A percentile compares a stretch with the other conserved stretches of the same genome.
These are phyloP conservation scores for Lentinula sp. DNA, from an alignment of 768 basidiomycete species.

Conservation along the genomic window DNA sequence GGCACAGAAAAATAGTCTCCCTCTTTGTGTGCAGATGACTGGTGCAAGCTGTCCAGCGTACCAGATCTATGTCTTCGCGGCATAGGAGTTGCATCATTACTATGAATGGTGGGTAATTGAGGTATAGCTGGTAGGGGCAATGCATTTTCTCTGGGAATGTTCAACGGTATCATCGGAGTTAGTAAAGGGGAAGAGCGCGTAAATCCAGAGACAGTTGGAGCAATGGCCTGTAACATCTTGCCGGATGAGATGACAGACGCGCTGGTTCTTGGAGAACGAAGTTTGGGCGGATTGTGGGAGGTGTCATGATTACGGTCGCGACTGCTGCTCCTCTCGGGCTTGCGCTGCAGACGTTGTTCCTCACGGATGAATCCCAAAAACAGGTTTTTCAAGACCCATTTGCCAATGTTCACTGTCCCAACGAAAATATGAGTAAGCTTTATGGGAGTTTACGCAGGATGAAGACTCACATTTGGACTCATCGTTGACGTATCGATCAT, in stretches of 20 bases:
- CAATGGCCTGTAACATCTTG: constrained; percentile 58
- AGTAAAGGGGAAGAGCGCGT: constrained; percentile 49
- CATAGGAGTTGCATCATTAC: constrained; percentile 22
- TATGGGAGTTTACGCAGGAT: not conserved
- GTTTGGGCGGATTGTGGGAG: constrained; percentile 16
- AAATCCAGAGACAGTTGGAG: constrained; percentile 40
- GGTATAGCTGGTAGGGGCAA: constrained; percentile 30
- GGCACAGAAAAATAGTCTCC: constrained; percentile 53
- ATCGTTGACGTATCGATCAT: constrained; percentile 59
- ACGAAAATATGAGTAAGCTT: constrained; percentile 8
- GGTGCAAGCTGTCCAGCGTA: constrained; percentile 31
- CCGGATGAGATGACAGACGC: constrained; percentile 56
- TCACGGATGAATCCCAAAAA: constrained; percentile 76
- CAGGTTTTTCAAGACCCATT: constrained; percentile 84
- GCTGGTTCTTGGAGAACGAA: constrained; percentile 12
- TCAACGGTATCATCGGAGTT: constrained; percentile 52
- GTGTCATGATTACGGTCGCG: constrained; percentile 18
- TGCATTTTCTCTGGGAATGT: constrained; percentile 20
- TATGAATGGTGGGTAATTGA: constrained; percentile 30
- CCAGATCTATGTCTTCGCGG: constrained; percentile 34
- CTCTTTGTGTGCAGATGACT: constrained; percentile 14
- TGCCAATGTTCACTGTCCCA: constrained; percentile 78
- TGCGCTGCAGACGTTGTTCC: constrained; percentile 42
- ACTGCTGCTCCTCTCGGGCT: constrained; percentile 22
- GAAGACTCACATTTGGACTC: constrained; percentile 67